Base-by-base conservation (phyloP, 2,329 filamentous ascomycete genomes). In the Chaetothyriales sp. region DNA sequence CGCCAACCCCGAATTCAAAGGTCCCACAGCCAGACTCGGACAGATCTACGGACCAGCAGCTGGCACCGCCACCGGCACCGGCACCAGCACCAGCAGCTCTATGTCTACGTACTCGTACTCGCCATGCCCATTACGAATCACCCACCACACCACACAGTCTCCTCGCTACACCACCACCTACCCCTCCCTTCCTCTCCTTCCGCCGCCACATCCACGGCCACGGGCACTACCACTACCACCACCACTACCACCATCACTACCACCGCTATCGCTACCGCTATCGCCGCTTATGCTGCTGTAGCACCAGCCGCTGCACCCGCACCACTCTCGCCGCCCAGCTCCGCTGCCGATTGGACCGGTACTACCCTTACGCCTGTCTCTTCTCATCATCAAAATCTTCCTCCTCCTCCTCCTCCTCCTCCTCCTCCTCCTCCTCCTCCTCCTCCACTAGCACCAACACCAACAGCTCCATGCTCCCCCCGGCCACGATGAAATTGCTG, bases 401-500 rank as follows among this genome's bases (percentile, higher is more conserved):
- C 28, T 43, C 43, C 43, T 28, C 45, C 52, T 50, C 47, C 28
- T 49, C 42, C 36, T 44, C 49, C 57, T 59, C 46, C 56, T 60
- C 43, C 59, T 60, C 47, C 61, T 54, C 49, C 60, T 61, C 42
- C 59, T 60, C 42, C 62, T 59, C 51, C 61, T 60, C 52, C 59
- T 59, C 45, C 12, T 5, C 25, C 9, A 5, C 25, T 5, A 25
- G 6, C 22, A 25, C 6, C 22, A 25, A 25, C 22, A 25, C 6
- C 22, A 25, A 25, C 22, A 25, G 3, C 22, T 3, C 3, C 22
- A 25, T 25, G 6, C 22, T 25, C 3, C 22, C 22, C 22, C 22
- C 3, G 22, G 22, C 6, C 22, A 25, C 22, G 22, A 25, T 25
- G 22, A 25, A 6, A 25, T 25, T 6, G 22, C 22, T 25, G 22